Evolutionary conservation across 352 stramenopile genomes (phyloP).

Genomic region (Phytophthora citricola): DNA sequence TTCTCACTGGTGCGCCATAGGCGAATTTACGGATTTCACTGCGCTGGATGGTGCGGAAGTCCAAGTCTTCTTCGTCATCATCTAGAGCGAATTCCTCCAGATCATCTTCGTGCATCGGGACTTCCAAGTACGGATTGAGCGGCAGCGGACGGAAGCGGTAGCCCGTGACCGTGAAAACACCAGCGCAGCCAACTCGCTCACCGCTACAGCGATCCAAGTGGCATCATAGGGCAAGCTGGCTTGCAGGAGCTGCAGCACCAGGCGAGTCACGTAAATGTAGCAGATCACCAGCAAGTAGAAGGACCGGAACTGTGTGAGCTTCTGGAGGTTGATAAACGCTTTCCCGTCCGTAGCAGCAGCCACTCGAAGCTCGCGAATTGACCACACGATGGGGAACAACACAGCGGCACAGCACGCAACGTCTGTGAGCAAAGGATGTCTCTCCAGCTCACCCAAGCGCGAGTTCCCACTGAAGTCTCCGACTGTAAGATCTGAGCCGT

Average conservation of each 20-base stretch:
- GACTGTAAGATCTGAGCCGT: slow-evolving; percentile 92
- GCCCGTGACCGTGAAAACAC: slow-evolving; percentile 94
- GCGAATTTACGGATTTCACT: slow-evolving; percentile 46
- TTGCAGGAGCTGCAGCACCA: slow-evolving; percentile 94
- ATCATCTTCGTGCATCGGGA: slow-evolving; percentile 76
- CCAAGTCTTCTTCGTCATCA: slow-evolving; percentile 54
- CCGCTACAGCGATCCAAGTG: slow-evolving; percentile 70
- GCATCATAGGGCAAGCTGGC: slow-evolving; percentile 93
- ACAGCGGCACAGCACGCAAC: slow-evolving; percentile 97
- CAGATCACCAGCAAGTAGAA: slow-evolving; percentile 97
- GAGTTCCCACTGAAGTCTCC: slow-evolving; percentile 82
- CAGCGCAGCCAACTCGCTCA: slow-evolving; percentile 84
- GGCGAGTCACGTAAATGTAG: slow-evolving; percentile 99
- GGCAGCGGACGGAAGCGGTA: slow-evolving; percentile 92
- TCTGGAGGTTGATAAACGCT: slow-evolving; percentile 86
- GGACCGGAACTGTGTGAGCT: slow-evolving; percentile 95
- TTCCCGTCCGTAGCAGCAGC: slow-evolving; percentile 91
- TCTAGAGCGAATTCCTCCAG: slow-evolving; percentile 81
- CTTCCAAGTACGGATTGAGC: slow-evolving; percentile 93
- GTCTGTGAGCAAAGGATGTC: slow-evolving; percentile 96
- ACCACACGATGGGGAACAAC: slow-evolving; percentile 97
- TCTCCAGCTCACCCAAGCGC: slow-evolving; percentile 71
- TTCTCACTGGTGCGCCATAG: slow-evolving; percentile 34
- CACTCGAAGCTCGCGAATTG: slow-evolving; percentile 83
- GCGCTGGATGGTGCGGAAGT: slow-evolving; percentile 45